A percentile compares a stretch with the other conserved stretches of the same genome.
Conservation (phyloP, 2,329 filamentous ascomycete genomes). For the Penicillium vulpinum region DNA sequence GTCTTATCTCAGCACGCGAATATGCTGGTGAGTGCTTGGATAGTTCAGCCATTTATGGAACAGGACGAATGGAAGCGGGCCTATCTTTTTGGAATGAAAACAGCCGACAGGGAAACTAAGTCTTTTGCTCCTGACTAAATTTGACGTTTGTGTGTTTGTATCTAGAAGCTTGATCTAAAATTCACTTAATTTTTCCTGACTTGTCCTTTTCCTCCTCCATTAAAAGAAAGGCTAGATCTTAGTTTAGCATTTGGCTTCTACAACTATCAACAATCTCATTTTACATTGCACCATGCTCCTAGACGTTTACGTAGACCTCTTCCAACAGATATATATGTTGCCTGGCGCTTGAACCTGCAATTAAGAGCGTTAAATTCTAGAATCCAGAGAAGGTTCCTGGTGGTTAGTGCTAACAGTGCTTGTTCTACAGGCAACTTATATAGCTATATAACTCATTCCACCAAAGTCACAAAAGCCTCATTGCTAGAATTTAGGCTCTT, state of each 20-base stretch:
- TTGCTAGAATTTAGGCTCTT: neutral
- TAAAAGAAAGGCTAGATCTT: no score
- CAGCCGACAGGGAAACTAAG: constrained; percentile 14
- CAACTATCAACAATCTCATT: no score
- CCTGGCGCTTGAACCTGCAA: neutral
- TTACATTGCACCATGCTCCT: no score
- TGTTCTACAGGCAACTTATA: neutral
- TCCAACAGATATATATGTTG: neutral
- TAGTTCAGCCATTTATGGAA: constrained; percentile 17
- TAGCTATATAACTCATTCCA: neutral
- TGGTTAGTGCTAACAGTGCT: neutral
- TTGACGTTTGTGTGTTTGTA: neutral
- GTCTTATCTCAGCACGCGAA: constrained; percentile 7
- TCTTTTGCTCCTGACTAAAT: neutral
- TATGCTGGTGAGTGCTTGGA: constrained; percentile 18
- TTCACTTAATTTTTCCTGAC: neutral
- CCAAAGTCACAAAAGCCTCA: neutral
- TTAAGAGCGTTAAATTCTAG: neutral
- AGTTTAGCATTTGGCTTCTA: no score
- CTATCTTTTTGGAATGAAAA: constrained; percentile 16
- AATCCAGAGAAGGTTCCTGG: neutral
- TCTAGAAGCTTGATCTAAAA: neutral
- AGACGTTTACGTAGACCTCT: no score
- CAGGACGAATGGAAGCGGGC: constrained; percentile 12
- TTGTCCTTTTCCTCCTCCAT: no score